Base-by-base conservation (phyloP, 441 rosid genomes). In the Isatis lusitanica region DNA sequence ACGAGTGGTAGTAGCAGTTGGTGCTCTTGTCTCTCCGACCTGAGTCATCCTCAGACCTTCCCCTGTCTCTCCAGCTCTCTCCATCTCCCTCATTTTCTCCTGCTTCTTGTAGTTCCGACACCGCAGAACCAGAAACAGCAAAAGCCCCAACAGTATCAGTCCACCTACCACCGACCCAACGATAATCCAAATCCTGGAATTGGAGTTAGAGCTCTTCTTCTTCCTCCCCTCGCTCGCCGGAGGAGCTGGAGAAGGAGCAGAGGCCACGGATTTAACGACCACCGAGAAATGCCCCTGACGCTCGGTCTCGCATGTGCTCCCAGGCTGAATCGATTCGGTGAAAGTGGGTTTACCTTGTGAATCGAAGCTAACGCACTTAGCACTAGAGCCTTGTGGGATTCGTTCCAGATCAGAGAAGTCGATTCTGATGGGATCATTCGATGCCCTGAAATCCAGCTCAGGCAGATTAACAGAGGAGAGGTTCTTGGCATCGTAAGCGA, bases 211-310 rank as follows among this genome's bases (percentile, higher is more conserved):
- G 6, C 71, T 59, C 13, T 59, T 24, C 55, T 71, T 69, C 7
- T 70, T 30, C 12, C 50, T 44, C 53, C n/a, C 52, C 5, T 83
- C 77, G 13, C 13, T n/a, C n/a, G 64, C 65, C 6, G 81, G 63
- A 56, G 80, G 65, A 40, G 58, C 68, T 4, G 87, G 93, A 35
- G 73, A 16, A 0, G 87, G 84, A 73, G 82, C 80, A 53, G 96
- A 89, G 2, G 82, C 82, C 1, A 78, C 55, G 6, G 93, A 91
- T 80, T 88, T 91, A 1, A 86, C 86, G 57, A 87, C 98, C 13
- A 96, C 78, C 1, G 97, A 83, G 83, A 96, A 96, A 84, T 96
- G 97, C 42, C 98, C 99, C 44, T 87, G 98, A 39, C 76, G 78
- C 39, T 57, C 16, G 0, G 89, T 83, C 61, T 77, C 81, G 58